Evolutionary conservation across 345 rosid species (phyloP), one percentile per base, ranked within the genome.

Genomic region (Acer saccharum): DNA sequence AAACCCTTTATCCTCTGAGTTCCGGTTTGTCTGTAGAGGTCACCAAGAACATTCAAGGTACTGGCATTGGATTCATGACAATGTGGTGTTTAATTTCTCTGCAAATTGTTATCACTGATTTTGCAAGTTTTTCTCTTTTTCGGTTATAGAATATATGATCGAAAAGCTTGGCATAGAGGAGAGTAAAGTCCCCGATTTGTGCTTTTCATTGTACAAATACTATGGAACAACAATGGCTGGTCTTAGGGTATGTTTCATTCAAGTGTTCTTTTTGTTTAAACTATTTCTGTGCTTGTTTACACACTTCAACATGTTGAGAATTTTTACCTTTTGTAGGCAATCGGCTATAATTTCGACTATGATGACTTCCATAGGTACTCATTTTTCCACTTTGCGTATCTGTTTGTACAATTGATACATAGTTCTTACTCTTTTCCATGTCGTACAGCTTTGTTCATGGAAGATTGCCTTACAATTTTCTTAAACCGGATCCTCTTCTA

Each of bases 191-290:
- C 86, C 87, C 50, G 94, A 90, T 75, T 71, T 93, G 58, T 92
- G 97, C 63, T 74, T 78, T 71, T 84, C 92, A 0, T 85, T 93
- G 77, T 95, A 95, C 76, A 91, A 90, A 84, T 75, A 88, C 77
- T 96, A 91, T 83, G 99, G 99, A 23, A 96, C 99, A 21, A 92
- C 98, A 73, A 86, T 94, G 99, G 98, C 99, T 81, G 99, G 99
- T 77, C 94, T 96, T 73, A 87, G 83, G 94, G 99, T 93, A 86
- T 77, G 67, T 60, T 43, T 18, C 61, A 63, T 43, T 18, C 61
- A 21, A n/a, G 1, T 12, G 18, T 69, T 43, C 14, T 16, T 43
- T 69, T 60, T 50, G 6, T 48, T 16, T 60, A 10, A 39, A 1
- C 29, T 16, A 12, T 32, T 67, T 65, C 21, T 8, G 61, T 61